Base-by-base conservation (phyloP, 495 filamentous ascomycete species). In the Penicillium cosmopolitanum region DNA sequence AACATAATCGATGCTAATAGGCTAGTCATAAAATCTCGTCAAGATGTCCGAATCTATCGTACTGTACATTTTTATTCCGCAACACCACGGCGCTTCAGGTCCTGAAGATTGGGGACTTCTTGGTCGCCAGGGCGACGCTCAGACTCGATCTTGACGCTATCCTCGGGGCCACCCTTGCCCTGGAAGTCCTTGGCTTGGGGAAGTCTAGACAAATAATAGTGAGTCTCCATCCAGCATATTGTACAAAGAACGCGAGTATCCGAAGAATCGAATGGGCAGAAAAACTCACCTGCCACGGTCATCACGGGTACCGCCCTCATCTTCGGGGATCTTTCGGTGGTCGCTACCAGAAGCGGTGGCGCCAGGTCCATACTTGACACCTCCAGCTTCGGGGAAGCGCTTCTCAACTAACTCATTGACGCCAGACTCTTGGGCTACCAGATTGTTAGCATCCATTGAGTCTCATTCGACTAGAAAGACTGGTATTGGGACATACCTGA, bases 101-200 rank as follows among this genome's bases (percentile, higher is more conserved):
- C 64, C 60, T 74, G 71, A 50, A 67, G 28, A 21, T 63, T 66
- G 15, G 70, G 64, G 13, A 78, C 70, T 43, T 79, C 77, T 61
- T 83, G 74, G 38, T 78, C 70, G 15, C 82, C 83, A 12, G 66
- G 61, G 15, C 76, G 68, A 44, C 63, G 65, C 54, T 77, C 72
- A 11, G 67, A 71, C 10, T 73, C 55, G 8, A 64, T 64, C 57
- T 70, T 69, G 46, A 70, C 63, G 40, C 84, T 81, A 51, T 81
- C 79, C 60, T 83, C 81, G 0, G 82, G 82, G 15, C 81, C 82
- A 15, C 82, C 82, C 0, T 53, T 5, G 16, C 84, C 84, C 35
- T 82, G 73, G 65, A 77, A 86, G 21, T 84, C 73, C 23, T 67
- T 56, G 10, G 81, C 81, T 36, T 76, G 75, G 15, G 77, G 74